Base-by-base conservation (phyloP, 768 basidiomycete genomes). In the Leucocoprinus leucothites region DNA sequence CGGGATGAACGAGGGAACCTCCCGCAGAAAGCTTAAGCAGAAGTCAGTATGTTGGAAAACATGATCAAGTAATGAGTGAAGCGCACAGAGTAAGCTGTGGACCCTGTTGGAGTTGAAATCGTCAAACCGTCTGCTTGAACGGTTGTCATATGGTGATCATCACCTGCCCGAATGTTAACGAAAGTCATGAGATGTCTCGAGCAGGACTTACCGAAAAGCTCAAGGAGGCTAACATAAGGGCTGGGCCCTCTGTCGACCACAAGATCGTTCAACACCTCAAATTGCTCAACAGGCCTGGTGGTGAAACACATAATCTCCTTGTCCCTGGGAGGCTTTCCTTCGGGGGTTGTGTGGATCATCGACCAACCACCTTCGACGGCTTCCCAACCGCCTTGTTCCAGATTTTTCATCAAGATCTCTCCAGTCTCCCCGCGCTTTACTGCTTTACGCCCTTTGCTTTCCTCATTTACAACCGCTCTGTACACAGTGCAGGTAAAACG, bases 401-500 rank as follows among this genome's bases (percentile, higher is more conserved):
- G 69, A 61, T 94, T 89, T 69, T 87, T 89, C 93, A 98, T 96
- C 75, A 98, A 82, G 63, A 99, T 98, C 67, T 97, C 95, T 9
- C 97, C 97, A 1, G 94, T 95, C 58, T 92, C 89, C 1, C 84
- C 91, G 63, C 89, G 93, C 73, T 96, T 94, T 48, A 98, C 86
- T 0, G 96, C 97, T 57, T 89, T 87, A 22, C 84, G 79, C 45
- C 78, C 73, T 63, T 77, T 84, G 21, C 82, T 80, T 57, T 86
- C 80, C 64, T 89, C 89, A 13, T 84, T 82, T 22, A 83, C 79
- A 41, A 97, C 85, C 3, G 94, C 90, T 38, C 97, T 90, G 69
- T 96, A 99, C 11, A 99, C 92, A 4, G 97, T 98, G 70, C 97
- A 98, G 7, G 96, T 98, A 70, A 99, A 99, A 25, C 97, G 86